Evolutionary conservation across 306 rosid species (phyloP).

Genomic region (Mimosa pudica): DNA sequence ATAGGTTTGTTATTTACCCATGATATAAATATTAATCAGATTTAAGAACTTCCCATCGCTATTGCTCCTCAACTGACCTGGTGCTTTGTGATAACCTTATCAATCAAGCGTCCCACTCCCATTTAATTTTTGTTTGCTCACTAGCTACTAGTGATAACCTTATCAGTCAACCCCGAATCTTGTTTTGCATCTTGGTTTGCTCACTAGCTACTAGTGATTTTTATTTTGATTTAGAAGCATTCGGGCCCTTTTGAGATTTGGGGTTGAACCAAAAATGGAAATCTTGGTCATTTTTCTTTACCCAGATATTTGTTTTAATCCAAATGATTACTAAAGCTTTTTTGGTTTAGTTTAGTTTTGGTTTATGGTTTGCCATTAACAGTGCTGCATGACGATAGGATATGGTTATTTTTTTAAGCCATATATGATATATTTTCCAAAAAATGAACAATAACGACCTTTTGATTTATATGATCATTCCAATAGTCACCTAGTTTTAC

Average conservation of each 20-base stretch:
- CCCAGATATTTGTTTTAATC: conserved; percentile 20
- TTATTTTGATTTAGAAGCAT: not conserved
- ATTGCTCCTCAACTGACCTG: conserved; percentile 14
- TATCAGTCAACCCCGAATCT: not conserved
- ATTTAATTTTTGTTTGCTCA: not conserved
- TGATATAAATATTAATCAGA: conserved; percentile 24
- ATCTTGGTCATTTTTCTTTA: conserved; percentile 28
- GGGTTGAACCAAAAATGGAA: conserved; percentile 27
- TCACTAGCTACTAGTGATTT: not conserved
- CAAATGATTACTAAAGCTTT: conserved; percentile 14
- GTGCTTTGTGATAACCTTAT: conserved; percentile 9
- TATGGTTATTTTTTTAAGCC: not conserved
- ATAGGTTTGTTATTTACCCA: not conserved
- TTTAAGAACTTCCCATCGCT: conserved; percentile 28
- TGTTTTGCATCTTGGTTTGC: conserved; percentile 10
- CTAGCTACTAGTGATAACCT: conserved; percentile 4
- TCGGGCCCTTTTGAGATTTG: not conserved
- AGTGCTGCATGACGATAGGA: not conserved
- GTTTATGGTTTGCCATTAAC: conserved; percentile 23
- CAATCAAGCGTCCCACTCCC: conserved; percentile 15
- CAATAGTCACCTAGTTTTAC: not conserved
- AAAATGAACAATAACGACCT: not conserved
- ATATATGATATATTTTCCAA: not conserved
- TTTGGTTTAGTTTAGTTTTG: not conserved
- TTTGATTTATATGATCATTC: not conserved